Evolutionary conservation across 257 asterid species (phyloP).

Genomic region (Marsdenia floribunda): DNA sequence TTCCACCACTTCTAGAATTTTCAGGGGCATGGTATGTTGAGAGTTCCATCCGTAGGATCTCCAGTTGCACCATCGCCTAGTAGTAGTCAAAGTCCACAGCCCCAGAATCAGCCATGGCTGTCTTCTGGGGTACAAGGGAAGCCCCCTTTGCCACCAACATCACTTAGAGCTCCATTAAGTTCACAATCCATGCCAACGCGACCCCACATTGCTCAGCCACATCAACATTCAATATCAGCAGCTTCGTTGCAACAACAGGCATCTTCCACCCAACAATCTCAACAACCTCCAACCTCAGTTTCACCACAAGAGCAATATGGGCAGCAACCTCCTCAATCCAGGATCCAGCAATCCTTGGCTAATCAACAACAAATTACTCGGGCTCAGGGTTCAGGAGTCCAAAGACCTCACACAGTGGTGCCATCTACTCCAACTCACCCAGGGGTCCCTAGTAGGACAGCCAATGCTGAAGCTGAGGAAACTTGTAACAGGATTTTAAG

Average conservation of each 20-base stretch:
- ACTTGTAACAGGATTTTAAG: slow-evolving; percentile 53
- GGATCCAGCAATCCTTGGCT: slow-evolving; percentile 53
- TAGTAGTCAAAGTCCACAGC: slow-evolving; percentile 43
- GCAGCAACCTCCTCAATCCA: slow-evolving; percentile 50
- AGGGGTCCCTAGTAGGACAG: slow-evolving; percentile 34
- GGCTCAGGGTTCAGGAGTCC: slow-evolving; percentile 56
- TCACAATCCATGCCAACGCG: slow-evolving; percentile 65
- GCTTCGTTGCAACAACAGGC: slow-evolving; percentile 46
- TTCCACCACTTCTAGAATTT: slow-evolving; percentile 39
- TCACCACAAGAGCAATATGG: slow-evolving; percentile 54
- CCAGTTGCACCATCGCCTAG: slow-evolving; percentile 53
- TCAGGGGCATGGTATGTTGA: slow-evolving; percentile 72
- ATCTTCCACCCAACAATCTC: slow-evolving; percentile 41
- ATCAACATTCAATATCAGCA: slow-evolving; percentile 42
- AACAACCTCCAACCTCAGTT: slow-evolving; percentile 46
- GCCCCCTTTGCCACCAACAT: slow-evolving; percentile 64
- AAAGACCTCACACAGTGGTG: slow-evolving; percentile 44
- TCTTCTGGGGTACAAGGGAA: slow-evolving; percentile 67
- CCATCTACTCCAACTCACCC: slow-evolving; percentile 39
- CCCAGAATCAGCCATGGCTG: slow-evolving; percentile 83
- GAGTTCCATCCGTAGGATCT: slow-evolving; percentile 58
- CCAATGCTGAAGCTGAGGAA: slow-evolving; percentile 54
- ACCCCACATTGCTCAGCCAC: slow-evolving; percentile 53
- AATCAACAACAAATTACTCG: slow-evolving; percentile 58
- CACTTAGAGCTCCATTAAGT: slow-evolving; percentile 58